A percentile compares a stretch with the other conserved stretches of the same genome.
phyloP scores from a whole-genome alignment of 2,329 filamentous ascomycete genomes.

The Aspergillus pseudoterreus region DNA sequence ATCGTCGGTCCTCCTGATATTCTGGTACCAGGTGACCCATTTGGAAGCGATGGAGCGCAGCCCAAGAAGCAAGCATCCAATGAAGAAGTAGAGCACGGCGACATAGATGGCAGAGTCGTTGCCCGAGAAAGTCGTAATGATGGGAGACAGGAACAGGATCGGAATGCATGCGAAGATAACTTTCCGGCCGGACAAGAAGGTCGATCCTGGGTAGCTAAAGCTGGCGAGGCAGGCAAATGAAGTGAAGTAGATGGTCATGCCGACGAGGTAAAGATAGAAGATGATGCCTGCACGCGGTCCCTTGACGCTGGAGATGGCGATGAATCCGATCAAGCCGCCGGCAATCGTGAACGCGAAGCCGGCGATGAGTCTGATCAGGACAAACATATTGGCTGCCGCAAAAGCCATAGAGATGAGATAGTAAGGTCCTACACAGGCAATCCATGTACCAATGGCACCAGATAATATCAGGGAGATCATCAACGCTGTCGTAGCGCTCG shows the following conservation, averaged over 20 bases:
- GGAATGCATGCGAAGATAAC: slow-evolving; percentile 55
- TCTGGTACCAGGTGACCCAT: slow-evolving; percentile 56
- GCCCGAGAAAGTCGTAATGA: slow-evolving; percentile 52
- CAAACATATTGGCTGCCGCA: slow-evolving; percentile 53
- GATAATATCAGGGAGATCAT: slow-evolving; percentile 58
- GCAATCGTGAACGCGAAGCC: slow-evolving; percentile 50
- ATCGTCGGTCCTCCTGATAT: slow-evolving; percentile 37
- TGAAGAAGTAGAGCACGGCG: slow-evolving; percentile 51
- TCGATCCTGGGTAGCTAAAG: slow-evolving; percentile 53
- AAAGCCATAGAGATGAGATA: slow-evolving; percentile 58
- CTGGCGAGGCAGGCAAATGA: slow-evolving; percentile 53
- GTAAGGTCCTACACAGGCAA: slow-evolving; percentile 60
- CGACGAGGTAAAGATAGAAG: slow-evolving; percentile 58
- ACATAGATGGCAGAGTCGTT: slow-evolving; percentile 57
- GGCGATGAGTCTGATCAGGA: slow-evolving; percentile 51
- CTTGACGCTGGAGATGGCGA: slow-evolving; percentile 46
- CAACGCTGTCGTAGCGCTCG: slow-evolving; percentile 55
- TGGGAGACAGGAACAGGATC: slow-evolving; percentile 54
- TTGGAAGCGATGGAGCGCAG: slow-evolving; percentile 53
- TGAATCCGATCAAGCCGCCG: slow-evolving; percentile 52
- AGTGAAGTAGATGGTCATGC: slow-evolving; percentile 57
- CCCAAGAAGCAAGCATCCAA: slow-evolving; percentile 49
- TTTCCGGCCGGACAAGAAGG: slow-evolving; percentile 55
- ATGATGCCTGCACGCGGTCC: slow-evolving; percentile 49
- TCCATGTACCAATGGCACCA: slow-evolving; percentile 61